Conservation (phyloP, 1,284 basidiomycete species). For the Bjerkandera adusta region DNA sequence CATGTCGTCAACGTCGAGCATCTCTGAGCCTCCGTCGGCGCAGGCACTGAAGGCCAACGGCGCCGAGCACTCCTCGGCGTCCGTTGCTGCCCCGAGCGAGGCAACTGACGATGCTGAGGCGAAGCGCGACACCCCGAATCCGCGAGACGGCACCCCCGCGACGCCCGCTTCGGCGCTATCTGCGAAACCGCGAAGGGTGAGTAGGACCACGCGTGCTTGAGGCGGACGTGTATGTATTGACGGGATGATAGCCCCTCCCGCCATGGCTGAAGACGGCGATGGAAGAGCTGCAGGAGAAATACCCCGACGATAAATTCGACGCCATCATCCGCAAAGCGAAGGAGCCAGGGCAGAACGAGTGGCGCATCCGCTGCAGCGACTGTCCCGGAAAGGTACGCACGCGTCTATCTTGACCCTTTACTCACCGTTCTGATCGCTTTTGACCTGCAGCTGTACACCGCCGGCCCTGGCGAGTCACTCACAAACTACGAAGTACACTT, state of each 20-base stretch:
- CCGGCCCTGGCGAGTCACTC: conserved; percentile 88
- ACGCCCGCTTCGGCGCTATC: conserved; percentile 4
- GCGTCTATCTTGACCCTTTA: neutral
- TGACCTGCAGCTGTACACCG: conserved; percentile 76
- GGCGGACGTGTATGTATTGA: conserved; percentile 11
- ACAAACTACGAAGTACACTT: conserved; percentile 94
- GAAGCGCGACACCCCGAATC: too few relatives aligned
- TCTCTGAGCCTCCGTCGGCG: conserved; percentile 66
- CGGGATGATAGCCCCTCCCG: conserved; percentile 39
- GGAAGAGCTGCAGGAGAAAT: conserved; percentile 65
- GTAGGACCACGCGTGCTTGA: conserved; percentile 13
- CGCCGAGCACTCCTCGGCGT: conserved; percentile 29
- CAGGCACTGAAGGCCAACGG: conserved; percentile 58
- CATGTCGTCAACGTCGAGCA: conserved; percentile 65
- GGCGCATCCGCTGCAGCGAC: conserved; percentile 93
- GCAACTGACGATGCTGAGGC: too few relatives aligned
- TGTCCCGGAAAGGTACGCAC: conserved; percentile 88
- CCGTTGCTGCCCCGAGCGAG: conserved; percentile 16
- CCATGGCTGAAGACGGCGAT: conserved; percentile 70
- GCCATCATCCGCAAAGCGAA: conserved; percentile 63
- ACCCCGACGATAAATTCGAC: conserved; percentile 83
- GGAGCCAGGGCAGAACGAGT: conserved; percentile 61
- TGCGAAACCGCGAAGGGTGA: conserved; percentile 7
- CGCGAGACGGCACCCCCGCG: too few relatives aligned
- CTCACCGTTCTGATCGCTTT: conserved; percentile 19